Evolutionary conservation across 257 asterid genomes (phyloP).

Genomic region (Capsicum pubescens): DNA sequence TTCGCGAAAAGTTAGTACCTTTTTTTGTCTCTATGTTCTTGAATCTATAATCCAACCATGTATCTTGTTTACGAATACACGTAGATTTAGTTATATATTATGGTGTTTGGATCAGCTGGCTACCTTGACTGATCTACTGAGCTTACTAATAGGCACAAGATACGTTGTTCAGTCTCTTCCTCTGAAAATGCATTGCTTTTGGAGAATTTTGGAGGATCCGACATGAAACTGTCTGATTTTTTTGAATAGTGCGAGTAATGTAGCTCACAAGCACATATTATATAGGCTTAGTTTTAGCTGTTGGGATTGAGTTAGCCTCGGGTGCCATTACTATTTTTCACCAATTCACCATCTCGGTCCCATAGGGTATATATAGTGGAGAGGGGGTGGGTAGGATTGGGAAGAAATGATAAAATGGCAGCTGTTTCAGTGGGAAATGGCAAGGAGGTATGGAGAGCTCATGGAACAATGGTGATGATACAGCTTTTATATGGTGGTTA

Average conservation of each 20-base stretch:
- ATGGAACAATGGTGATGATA: conserved; percentile 81
- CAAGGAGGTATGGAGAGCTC: conserved; percentile 66
- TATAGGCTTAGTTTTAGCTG: too few relatives aligned
- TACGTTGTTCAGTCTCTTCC: neutral
- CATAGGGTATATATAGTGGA: too few relatives aligned
- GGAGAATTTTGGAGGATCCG: neutral
- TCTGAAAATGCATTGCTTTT: neutral
- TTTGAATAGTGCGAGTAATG: neutral
- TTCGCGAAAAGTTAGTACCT: too few relatives aligned
- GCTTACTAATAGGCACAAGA: too few relatives aligned
- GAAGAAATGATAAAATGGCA: conserved; percentile 50
- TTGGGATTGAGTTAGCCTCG: too few relatives aligned
- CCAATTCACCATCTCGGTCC: neutral
- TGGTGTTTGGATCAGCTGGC: too few relatives aligned
- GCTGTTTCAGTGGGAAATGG: conserved; percentile 33
- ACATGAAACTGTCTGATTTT: neutral
- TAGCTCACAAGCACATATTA: neutral
- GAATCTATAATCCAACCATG: too few relatives aligned
- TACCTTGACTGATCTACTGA: too few relatives aligned
- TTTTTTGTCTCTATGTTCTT: too few relatives aligned
- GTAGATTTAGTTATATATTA: too few relatives aligned
- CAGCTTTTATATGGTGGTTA: conserved; percentile 84
- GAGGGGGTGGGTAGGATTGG: neutral
- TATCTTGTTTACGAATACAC: too few relatives aligned
- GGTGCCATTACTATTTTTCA: neutral